Conservation (phyloP, 2,329 filamentous ascomycete genomes). For the Penicillium palitans region DNA sequence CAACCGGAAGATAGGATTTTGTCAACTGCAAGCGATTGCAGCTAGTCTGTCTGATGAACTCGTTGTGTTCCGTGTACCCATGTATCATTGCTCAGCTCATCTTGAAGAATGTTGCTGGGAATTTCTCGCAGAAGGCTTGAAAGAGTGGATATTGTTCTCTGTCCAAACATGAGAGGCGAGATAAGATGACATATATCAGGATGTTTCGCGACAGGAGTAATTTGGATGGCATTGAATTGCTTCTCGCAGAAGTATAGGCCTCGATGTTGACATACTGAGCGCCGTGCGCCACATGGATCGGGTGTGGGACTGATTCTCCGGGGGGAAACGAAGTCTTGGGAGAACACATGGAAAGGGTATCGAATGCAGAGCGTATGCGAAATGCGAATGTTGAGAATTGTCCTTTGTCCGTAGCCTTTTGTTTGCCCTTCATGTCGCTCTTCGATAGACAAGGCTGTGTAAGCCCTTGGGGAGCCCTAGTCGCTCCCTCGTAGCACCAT, state of each 20-base stretch:
- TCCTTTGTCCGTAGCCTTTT: neutral
- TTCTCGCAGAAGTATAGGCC: neutral
- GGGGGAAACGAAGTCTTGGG: neutral
- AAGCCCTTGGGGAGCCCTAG: neutral
- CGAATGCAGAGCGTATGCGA: neutral
- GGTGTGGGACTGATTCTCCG: neutral
- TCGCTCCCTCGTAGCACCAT: no score
- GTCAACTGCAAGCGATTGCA: no score
- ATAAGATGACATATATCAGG: neutral
- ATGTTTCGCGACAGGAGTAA: neutral
- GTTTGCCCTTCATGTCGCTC: no score
- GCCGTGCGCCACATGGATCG: neutral
- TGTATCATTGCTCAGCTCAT: no score
- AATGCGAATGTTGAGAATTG: neutral
- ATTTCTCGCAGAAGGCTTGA: no score
- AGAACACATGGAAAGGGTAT: neutral
- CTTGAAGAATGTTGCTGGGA: no score
- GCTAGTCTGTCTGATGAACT: no score
- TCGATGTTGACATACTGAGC: neutral
- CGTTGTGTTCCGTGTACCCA: no score
- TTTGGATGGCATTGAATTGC: neutral
- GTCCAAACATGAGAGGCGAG: neutral
- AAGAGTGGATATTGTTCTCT: no score
- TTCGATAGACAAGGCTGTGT: neutral
- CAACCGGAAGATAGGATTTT: neutral